phyloP scores from a whole-genome alignment of 352 stramenopile species.

The Blastocystis sp. region DNA sequence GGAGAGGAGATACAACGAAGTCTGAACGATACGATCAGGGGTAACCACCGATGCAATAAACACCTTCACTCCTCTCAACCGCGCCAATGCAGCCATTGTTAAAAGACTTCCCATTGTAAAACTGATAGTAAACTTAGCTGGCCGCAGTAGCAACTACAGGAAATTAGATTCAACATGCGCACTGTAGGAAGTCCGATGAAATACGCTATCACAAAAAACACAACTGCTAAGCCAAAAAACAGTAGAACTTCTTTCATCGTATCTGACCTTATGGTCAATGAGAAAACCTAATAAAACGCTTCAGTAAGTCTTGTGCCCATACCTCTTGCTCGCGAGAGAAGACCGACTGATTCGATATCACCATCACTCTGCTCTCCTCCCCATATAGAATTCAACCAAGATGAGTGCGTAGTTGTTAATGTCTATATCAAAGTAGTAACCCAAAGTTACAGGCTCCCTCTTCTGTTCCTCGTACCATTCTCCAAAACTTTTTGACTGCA shows the following conservation, averaged over 20 bases:
- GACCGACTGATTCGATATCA: constrained; percentile 36
- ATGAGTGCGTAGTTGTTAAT: neutral
- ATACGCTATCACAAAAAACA: constrained; percentile 59
- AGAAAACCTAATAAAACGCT: neutral
- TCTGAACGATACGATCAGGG: constrained; percentile 9
- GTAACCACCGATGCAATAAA: constrained; percentile 3
- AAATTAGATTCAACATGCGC: neutral
- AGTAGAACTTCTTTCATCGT: constrained; percentile 41
- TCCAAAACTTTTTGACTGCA: constrained; percentile 51
- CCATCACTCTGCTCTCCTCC: neutral
- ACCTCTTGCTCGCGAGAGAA: neutral
- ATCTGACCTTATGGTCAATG: neutral
- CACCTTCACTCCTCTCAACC: neutral
- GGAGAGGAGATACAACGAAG: neutral
- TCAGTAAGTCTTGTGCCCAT: neutral
- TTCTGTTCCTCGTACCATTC: constrained; percentile 58
- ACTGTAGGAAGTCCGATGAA: constrained; percentile 54
- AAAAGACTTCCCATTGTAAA: constrained; percentile 61
- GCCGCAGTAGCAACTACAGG: constrained; percentile 21
- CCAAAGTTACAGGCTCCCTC: neutral
- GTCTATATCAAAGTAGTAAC: neutral
- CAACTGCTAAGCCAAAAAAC: constrained; percentile 17
- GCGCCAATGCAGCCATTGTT: constrained; percentile 1
- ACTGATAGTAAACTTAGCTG: constrained; percentile 57
- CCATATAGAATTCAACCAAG: neutral